A percentile compares a stretch with the other conserved stretches of the same genome.
These are phyloP conservation scores for Graphilbum fragrans DNA, from an alignment of 2,329 filamentous ascomycete species.

Conservation along the genomic window DNA sequence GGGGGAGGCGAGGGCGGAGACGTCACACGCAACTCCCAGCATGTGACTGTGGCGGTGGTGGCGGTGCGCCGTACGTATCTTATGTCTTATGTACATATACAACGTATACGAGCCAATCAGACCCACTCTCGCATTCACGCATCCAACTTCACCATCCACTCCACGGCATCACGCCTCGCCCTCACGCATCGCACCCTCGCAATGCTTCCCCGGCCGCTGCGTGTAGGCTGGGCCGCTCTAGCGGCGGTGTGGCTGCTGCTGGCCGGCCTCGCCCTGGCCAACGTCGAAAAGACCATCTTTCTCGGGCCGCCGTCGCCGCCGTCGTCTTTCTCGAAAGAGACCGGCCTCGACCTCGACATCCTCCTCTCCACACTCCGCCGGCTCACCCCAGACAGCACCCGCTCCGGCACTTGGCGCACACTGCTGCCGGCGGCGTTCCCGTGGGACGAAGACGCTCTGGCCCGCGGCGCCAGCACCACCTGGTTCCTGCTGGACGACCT, in stretches of 20 bases:
- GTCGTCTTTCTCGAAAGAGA: conserved; percentile 49
- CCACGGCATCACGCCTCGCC: no score
- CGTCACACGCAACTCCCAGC: not conserved
- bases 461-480: conserved; percentile 51
- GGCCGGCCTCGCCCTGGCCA: conserved; percentile 36
- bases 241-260: conserved; percentile 8
- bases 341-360: conserved; percentile 43
- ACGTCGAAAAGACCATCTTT: conserved; percentile 89
- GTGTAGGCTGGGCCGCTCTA: not conserved
- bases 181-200: not conserved
- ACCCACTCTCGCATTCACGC: no score
- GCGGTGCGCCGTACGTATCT: not conserved
- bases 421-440: conserved; percentile 59
- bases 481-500: conserved; percentile 73
- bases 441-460: conserved; percentile 19
- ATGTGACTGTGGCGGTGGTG: conserved; percentile 11
- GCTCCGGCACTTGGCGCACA: conserved; percentile 39
- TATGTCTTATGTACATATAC: no score
- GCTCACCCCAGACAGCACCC: conserved; percentile 2
- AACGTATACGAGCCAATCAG: no score
- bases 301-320: conserved; percentile 51
- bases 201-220: not conserved
- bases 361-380: not conserved
- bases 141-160: no score
- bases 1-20: not conserved